A percentile compares a stretch with the other conserved stretches of the same genome.
These are phyloP conservation scores for Penicillium glabrum DNA, from an alignment of 2,329 filamentous ascomycete species.

Conservation along the genomic window DNA sequence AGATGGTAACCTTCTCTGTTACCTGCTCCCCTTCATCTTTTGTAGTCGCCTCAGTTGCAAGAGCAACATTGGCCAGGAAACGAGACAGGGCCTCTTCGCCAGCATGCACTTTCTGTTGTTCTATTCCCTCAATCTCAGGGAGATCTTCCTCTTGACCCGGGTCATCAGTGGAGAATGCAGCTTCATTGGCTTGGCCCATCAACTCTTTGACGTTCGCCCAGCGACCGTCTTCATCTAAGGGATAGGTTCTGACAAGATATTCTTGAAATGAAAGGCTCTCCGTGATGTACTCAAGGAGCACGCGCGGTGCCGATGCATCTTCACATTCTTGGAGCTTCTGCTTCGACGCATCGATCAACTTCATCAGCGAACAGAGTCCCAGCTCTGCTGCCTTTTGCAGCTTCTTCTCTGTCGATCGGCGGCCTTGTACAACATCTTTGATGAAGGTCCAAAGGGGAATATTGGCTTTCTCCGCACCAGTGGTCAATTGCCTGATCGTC, in stretches of 20 bases:
- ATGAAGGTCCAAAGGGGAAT: slow-evolving; percentile 76
- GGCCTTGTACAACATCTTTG: slow-evolving; percentile 57
- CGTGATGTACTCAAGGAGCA: slow-evolving; percentile 58
- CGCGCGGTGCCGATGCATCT: slow-evolving; percentile 40
- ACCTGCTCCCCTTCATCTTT: slow-evolving; percentile 52
- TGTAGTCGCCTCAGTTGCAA: slow-evolving; percentile 72
- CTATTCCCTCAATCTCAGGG: slow-evolving; percentile 68
- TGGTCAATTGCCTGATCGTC: slow-evolving; percentile 71
- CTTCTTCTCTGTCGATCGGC: slow-evolving; percentile 52
- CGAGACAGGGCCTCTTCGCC: slow-evolving; percentile 67
- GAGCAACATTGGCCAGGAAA: slow-evolving; percentile 85
- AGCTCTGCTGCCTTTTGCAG: slow-evolving; percentile 56
- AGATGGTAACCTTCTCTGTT: slow-evolving; percentile 72
- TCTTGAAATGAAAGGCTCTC: slow-evolving; percentile 69
- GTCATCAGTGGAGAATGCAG: slow-evolving; percentile 54
- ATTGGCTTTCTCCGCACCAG: slow-evolving; percentile 71
- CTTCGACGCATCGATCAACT: slow-evolving; percentile 58
- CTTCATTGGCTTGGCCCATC: slow-evolving; percentile 74
- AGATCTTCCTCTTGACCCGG: slow-evolving; percentile 55
- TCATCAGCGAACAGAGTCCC: slow-evolving; percentile 59
- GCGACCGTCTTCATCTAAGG: slow-evolving; percentile 72
- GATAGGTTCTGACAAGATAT: slow-evolving; percentile 70
- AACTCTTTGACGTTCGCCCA: slow-evolving; percentile 92
- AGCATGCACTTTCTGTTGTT: slow-evolving; percentile 55
- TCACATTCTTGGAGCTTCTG: slow-evolving; percentile 54